Evolutionary conservation across 768 basidiomycete species (phyloP).

Genomic region (Coprinellus micaceus): DNA sequence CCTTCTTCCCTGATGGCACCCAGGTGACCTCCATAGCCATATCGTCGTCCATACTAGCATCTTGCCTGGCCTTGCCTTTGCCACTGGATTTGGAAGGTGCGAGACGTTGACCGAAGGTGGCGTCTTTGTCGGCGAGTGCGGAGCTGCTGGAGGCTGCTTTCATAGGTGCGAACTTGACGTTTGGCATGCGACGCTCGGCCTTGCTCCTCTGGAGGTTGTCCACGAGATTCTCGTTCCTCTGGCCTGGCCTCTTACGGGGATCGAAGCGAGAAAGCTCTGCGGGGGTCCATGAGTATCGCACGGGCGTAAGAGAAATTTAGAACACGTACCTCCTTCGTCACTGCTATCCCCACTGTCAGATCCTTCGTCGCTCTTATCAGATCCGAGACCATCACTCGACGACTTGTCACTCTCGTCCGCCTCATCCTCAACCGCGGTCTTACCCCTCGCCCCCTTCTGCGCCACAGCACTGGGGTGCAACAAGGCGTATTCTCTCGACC

Average conservation of each 20-base stretch:
- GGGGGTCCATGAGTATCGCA: conserved; percentile 2
- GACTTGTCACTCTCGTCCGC: conserved; percentile 79
- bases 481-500: conserved; percentile 81
- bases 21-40: conserved; percentile 84
- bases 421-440: conserved; percentile 85
- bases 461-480: conserved; percentile 85
- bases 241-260: conserved; percentile 46
- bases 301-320: conserved; percentile 9
- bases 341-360: conserved; percentile 40
- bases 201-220: conserved; percentile 41
- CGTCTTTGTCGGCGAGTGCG: conserved; percentile 40
- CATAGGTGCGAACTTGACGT: conserved; percentile 65
- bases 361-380: conserved; percentile 38
- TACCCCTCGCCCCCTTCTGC: conserved; percentile 53
- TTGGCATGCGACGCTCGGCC: conserved; percentile 38
- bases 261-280: conserved; percentile 50
- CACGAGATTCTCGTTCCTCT: conserved; percentile 41
- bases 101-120: conserved; percentile 73
- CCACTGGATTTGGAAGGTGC: conserved; percentile 19
- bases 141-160: conserved; percentile 37
- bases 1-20: conserved; percentile 53
- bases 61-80: conserved; percentile 5
- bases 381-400: conserved; percentile 55
- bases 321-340: conserved; percentile 50
- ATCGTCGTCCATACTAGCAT: conserved; percentile 33